A percentile compares a stretch with the other conserved stretches of the same genome.
Evolutionary conservation across 208 protist species (phyloP).

Genomic region (Plasmodiophora brassicae): DNA sequence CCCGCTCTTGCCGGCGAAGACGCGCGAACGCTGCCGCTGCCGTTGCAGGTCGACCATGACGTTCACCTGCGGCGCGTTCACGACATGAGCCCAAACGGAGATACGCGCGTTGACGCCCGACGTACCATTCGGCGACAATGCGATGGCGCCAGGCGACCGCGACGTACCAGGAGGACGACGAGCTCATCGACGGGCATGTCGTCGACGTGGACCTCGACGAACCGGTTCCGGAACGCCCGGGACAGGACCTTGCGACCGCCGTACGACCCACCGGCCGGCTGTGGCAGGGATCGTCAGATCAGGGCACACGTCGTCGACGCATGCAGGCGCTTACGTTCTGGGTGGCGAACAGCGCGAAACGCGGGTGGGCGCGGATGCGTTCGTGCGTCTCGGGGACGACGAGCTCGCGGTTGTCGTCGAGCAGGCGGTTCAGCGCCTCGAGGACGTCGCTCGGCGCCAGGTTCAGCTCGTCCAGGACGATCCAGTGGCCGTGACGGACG

Average conservation of each 20-base stretch:
- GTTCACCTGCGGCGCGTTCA: conserved; percentile 49
- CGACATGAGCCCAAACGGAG: too few species aligned
- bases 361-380: conserved; percentile 87
- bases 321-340: conserved; percentile 85
- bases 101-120: too few species aligned
- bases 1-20: conserved; percentile 96
- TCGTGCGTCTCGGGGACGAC: conserved; percentile 98
- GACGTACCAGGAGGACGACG: conserved; percentile 84
- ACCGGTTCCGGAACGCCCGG: conserved; percentile 97
- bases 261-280: conserved; percentile 77
- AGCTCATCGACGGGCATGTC: conserved; percentile 96
- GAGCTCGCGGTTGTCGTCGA: conserved; percentile 99
- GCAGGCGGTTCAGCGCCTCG: conserved; percentile 98
- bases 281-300: background rate
- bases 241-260: conserved; percentile 98
- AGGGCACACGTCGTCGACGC: background rate
- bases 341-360: conserved; percentile 99
- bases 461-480: conserved; percentile 99
- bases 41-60: conserved; percentile 90
- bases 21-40: conserved; percentile 54
- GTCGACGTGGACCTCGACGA: conserved; percentile 97
- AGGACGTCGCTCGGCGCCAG: conserved; percentile 93
- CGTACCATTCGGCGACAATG: background rate
- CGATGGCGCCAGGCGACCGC: conserved; percentile 64
- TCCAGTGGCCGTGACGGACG: conserved; percentile 89